Percentiles rank a stretch among this genome's conserved stretches.
phyloP scores from a whole-genome alignment of 2,329 filamentous ascomycete species.

The Rachicladosporium sp. region DNA sequence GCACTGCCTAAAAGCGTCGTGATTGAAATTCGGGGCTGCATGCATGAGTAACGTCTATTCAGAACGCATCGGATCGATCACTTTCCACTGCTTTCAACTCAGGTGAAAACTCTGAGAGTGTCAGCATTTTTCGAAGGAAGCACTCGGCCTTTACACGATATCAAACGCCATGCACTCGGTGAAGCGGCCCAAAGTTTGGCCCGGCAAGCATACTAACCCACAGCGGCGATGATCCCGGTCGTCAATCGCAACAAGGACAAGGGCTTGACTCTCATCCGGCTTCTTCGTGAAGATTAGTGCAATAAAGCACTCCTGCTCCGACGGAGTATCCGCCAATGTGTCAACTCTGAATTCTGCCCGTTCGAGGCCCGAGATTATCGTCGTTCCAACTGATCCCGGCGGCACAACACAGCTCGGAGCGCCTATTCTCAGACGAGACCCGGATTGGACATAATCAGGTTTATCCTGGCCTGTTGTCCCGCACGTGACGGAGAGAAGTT shows the following conservation, averaged over 20 bases:
- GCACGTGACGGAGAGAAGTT: too few relatives aligned
- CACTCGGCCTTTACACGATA: too few relatives aligned
- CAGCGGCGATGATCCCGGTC: neutral
- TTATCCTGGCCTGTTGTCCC: neutral
- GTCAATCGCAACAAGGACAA: neutral
- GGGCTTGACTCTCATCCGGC: conserved; percentile 1
- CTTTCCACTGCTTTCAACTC: too few relatives aligned
- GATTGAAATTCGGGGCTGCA: too few relatives aligned
- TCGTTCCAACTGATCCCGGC: neutral
- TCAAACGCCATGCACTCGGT: neutral
- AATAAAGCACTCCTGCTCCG: neutral
- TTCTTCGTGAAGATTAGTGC: neutral
- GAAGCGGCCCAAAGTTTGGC: neutral
- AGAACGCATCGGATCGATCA: too few relatives aligned
- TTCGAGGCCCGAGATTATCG: neutral
- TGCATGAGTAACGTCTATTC: too few relatives aligned
- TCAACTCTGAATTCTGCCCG: neutral
- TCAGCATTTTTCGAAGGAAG: too few relatives aligned
- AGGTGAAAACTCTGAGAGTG: too few relatives aligned
- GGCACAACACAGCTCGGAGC: neutral
- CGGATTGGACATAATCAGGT: neutral
- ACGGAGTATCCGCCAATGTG: neutral
- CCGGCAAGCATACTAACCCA: neutral
- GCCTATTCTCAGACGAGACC: neutral
- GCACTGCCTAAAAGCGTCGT: too few relatives aligned